Percentiles rank a stretch among this genome's conserved stretches.
Conservation (phyloP, 2,329 filamentous ascomycete species). For the Xylaria sp. region DNA sequence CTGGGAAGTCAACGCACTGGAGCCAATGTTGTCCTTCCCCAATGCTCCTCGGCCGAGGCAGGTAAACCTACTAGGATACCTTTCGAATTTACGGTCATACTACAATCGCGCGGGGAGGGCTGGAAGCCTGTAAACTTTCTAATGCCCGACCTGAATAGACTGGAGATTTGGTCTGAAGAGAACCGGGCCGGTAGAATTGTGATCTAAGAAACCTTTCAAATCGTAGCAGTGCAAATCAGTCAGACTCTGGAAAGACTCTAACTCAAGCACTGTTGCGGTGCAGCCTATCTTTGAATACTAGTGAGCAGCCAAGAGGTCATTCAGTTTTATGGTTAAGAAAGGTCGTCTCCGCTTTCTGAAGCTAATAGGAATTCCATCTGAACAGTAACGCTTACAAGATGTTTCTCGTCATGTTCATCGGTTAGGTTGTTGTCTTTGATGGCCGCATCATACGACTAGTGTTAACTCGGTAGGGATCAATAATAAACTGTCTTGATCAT, state of each 20-base stretch:
- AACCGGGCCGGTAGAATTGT: not conserved
- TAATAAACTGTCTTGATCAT: not conserved
- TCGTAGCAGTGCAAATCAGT: not conserved
- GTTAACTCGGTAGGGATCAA: not conserved
- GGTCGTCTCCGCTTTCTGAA: conserved; percentile 42
- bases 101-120: conserved; percentile 5
- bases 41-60: not conserved
- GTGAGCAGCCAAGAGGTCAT: conserved; percentile 15
- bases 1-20: not conserved
- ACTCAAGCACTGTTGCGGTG: not conserved
- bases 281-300: not conserved
- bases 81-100: conserved; percentile 1
- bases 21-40: not conserved
- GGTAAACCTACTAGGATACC: not conserved
- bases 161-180: conserved; percentile 1
- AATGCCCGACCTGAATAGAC: conserved; percentile 11
- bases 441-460: not conserved
- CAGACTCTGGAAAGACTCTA: not conserved
- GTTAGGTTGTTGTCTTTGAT: conserved; percentile 5
- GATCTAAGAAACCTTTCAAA: not conserved
- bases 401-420: conserved; percentile 5
- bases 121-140: conserved; percentile 8
- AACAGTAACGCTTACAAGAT: conserved; percentile 12
- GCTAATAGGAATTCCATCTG: conserved; percentile 31
- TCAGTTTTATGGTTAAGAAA: conserved; percentile 28